Evolutionary conservation across 306 rosid species (phyloP).

Genomic region (Prunus dulcis): DNA sequence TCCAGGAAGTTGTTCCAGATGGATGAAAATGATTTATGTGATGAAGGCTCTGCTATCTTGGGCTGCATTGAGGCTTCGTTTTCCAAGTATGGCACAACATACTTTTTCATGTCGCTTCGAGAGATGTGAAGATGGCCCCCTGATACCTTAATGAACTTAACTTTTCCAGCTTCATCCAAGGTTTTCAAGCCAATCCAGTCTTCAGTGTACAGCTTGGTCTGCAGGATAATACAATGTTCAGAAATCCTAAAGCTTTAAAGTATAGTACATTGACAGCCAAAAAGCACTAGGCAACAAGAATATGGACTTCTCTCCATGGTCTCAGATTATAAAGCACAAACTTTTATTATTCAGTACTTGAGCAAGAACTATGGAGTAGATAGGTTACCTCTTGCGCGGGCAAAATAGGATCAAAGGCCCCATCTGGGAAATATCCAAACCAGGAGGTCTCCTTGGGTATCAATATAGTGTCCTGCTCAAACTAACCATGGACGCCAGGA

Average conservation of each 20-base stretch:
- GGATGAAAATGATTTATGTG: constrained; percentile 21
- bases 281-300: constrained; percentile 21
- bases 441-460: constrained; percentile 74
- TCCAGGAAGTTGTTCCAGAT: constrained; percentile 23
- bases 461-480: constrained; percentile 52
- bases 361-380: not conserved
- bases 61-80: constrained; percentile 28
- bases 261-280: not conserved
- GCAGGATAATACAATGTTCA: constrained; percentile 22
- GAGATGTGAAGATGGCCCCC: constrained; percentile 72
- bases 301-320: not conserved
- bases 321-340: not conserved
- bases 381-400: constrained; percentile 54
- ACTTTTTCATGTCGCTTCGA: constrained; percentile 45
- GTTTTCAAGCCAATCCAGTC: constrained; percentile 91
- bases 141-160: constrained; percentile 54
- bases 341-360: not conserved
- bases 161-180: constrained; percentile 74
- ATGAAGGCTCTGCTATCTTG: constrained; percentile 12
- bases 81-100: constrained; percentile 65
- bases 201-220: constrained; percentile 75
- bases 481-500: constrained; percentile 34
- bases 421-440: constrained; percentile 73
- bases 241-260: not conserved
- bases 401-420: constrained; percentile 49